Percentiles rank a stretch among this genome's conserved stretches.
Conservation (phyloP, 140 eudicot genomes). For the Ambrosia hybrid region DNA sequence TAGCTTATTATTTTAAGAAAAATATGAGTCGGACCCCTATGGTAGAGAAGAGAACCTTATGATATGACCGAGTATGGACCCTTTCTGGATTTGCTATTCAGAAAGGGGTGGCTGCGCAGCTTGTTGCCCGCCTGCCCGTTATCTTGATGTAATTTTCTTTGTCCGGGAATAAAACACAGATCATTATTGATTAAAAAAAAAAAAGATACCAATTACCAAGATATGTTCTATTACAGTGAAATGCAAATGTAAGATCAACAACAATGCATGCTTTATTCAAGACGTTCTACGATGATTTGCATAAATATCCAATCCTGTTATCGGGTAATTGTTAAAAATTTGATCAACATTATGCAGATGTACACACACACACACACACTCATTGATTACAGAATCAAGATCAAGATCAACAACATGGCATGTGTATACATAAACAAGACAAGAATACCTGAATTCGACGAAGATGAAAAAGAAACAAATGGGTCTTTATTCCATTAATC, state of each 20-base stretch:
- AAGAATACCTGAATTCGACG: constrained; percentile 28
- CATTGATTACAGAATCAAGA: constrained; percentile 9
- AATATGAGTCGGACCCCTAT: neutral
- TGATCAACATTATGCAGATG: neutral
- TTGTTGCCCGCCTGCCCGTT: too few relatives aligned
- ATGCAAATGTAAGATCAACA: too few relatives aligned
- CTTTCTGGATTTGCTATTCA: too few relatives aligned
- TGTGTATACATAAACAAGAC: neutral
- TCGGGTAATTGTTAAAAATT: neutral
- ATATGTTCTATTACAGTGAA: too few relatives aligned
- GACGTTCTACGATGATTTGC: too few relatives aligned
- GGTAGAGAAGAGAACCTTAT: neutral
- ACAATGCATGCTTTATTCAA: too few relatives aligned
- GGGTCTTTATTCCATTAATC: constrained; percentile 21
- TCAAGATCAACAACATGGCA: neutral
- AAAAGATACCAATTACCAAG: too few relatives aligned
- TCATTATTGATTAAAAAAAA: too few relatives aligned
- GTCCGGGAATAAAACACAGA: too few relatives aligned
- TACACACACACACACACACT: constrained; percentile 6
- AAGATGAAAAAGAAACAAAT: constrained; percentile 15
- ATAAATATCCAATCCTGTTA: neutral
- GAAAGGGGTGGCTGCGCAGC: too few relatives aligned
- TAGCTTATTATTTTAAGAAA: neutral
- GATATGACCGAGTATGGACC: neutral
- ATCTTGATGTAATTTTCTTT: too few relatives aligned